Evolutionary conservation across 352 stramenopile species (phyloP), one percentile per base, ranked within the genome.

Genomic region (Blastocystis sp.): DNA sequence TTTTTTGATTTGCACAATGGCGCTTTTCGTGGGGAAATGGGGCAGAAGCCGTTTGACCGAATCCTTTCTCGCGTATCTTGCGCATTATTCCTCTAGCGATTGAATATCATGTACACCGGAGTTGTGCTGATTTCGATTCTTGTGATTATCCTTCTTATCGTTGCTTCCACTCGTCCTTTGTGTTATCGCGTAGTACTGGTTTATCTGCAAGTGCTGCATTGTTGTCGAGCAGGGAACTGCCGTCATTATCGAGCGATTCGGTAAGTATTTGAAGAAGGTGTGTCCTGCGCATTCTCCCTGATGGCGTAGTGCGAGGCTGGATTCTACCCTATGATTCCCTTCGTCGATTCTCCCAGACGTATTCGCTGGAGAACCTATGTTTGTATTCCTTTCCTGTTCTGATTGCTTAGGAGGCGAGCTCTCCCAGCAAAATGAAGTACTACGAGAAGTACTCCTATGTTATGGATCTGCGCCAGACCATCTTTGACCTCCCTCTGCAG

Each of bases 221-320:
- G 62, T 90, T 3, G 88, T 90, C 11, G 88, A 89, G 62, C 67
- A 89, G 43, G 86, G 86, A 65, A 89, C 79, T 14, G 62, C 66
- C n/a, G 82, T 90, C 10, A 89, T 90, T 86, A 76, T 90, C 43
- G 89, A 90, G 62, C 65, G 89, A 53, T 90, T 88, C 60, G 89
- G 81, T 7, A 81, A 78, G n/a, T 89, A 88, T 62, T 67, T 78
- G 21, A 88, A 78, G 45, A 89, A 71, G 41, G 67, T 84, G 17
- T 9, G 38, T 1, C 19, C 14, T 38, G 21, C 11, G 7, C 3
- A 19, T 34, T n/a, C n/a, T 10, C 0, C 10, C 5, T 89, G n/a
- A 71, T 62, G 28, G 5, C 53, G 41, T 80, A 89, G 88, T 88
- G 61, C 28, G 77, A 86, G 19, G 76, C 88, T 41, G 89, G 88